Evolutionary conservation across 1,284 basidiomycete species (phyloP), one percentile per base, ranked within the genome.

Genomic region (Trametes polyzona): DNA sequence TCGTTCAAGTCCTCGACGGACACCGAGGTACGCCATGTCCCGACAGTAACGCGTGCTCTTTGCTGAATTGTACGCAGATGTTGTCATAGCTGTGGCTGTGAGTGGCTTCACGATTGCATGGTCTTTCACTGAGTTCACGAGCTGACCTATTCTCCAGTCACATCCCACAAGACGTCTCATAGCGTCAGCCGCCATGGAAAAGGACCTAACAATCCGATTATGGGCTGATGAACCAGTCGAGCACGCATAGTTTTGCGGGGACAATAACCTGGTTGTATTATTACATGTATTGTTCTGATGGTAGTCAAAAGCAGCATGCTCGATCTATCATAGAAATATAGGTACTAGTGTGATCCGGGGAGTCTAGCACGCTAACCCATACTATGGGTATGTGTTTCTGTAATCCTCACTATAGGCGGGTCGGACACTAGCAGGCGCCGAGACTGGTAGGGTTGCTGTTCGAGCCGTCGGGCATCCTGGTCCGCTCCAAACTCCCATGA

Each of bases 181-280:
- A 60, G 93, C 92, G 7, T 91, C 91, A 7, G 92, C 90, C 24
- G 83, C 86, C 12, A 87, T 92, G 81, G 93, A 95, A 66, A 92
- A 92, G 66, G 93, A 95, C 67, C 73, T 90, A 57, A 86, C 84
- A 1, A 91, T 95, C 64, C 82, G 87, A 53, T 66, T 95, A 24
- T 95, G 93, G 93, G 77, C 79, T 54, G 86, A 90, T 40, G 47
- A 61, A 24, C 51, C 35, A 21, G 17, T 17, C 3, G 33, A 52
- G 14, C 44, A 2, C 17, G 10, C 19, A 26, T 51, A 35, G 10
- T 5, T 17, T 24, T 5, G 36, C 33, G 33, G n/a, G 33, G 14
- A 27, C 16, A 17, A n/a, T 43, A 27, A 4, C 26, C 10, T 43
- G 6, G 41, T 43, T 24, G n/a, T 19, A 19, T 24, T 14, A 23